Conservation (phyloP, 1,139 yeast genomes). For the Taphrina sp. region DNA sequence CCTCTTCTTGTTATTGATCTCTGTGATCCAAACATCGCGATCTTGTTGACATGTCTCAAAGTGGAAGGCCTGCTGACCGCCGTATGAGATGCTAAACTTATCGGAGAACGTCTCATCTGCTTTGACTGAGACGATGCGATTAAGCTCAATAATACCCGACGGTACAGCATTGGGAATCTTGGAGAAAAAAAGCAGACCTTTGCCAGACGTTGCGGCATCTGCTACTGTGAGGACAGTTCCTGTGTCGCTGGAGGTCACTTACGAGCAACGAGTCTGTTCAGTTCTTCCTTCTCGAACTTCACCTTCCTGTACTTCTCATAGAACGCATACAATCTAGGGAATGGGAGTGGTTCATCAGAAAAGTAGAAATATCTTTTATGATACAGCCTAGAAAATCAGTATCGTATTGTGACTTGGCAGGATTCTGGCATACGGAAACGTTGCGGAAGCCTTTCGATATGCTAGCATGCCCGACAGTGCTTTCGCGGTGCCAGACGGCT, state of each 20-base stretch:
- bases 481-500: no score
- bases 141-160: slow-evolving; percentile 19
- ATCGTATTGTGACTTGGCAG: no score
- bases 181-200: slow-evolving; percentile 20
- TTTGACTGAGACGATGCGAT: slow-evolving; percentile 7
- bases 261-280: slow-evolving; percentile 21
- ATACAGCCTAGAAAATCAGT: slow-evolving; percentile 10
- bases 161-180: slow-evolving; percentile 9
- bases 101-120: slow-evolving; percentile 1
- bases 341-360: slow-evolving; percentile 11
- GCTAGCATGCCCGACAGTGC: slow-evolving; percentile 5
- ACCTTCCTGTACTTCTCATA: slow-evolving; percentile 11
- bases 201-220: slow-evolving; percentile 24
- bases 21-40: slow-evolving; percentile 14
- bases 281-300: slow-evolving; percentile 15
- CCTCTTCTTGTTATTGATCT: slow-evolving; percentile 3
- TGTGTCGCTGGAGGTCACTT: not conserved
- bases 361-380: slow-evolving; percentile 22
- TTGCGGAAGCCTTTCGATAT: slow-evolving; percentile 23
- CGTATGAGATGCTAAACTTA: slow-evolving; percentile 10
- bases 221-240: not conserved
- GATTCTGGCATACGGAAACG: slow-evolving; percentile 26
- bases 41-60: slow-evolving; percentile 2
- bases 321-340: slow-evolving; percentile 16
- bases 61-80: slow-evolving; percentile 3